Evolutionary conservation across 2,329 filamentous ascomycete species (phyloP), one percentile per base, ranked within the genome.

Genomic region (Neurospora crassa): DNA sequence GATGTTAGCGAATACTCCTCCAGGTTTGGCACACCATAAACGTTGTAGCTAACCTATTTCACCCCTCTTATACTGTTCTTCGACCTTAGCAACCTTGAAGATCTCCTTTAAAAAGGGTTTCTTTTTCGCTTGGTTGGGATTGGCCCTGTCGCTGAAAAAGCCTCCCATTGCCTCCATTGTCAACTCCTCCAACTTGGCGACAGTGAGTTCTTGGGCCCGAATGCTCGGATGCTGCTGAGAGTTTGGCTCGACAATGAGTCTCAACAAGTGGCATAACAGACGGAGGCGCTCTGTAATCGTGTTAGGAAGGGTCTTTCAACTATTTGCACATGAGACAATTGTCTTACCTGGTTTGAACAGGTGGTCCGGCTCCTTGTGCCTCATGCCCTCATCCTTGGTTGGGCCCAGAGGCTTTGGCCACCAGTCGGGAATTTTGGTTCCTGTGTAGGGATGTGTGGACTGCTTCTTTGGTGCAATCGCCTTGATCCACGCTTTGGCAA

Each of bases 391-490:
- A 43, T 85, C 82, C 71, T 84, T 83, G 0, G 83, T 82, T 1
- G 80, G 76, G 0, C 86, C 83, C 84, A 86, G 85, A 7, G 83
- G 81, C 77, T 86, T 83, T 2, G 89, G 89, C 90, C 90, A 91
- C 90, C 90, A 92, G 69, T 86, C 86, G 0, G 89, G 88, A 41
- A 85, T 85, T 67, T 90, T 86, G 41, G 85, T 87, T n/a, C 85
- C 84, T 1, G 89, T 91, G 76, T 94, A 94, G 0, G 91, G 91
- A 75, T 91, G 89, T 20, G 87, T 90, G 0, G 90, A 90, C 79
- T 93, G 91, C 79, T 94, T 94, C 80, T 91, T 92, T 0, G 91
- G 91, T 75, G 92, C 90, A 1, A 93, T 88, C 1, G 88, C 84
- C 77, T 92, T 92, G 72, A 94, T 89, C 88, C 91, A 93, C 12